These are phyloP conservation scores for Colletotrichum chlorophyti DNA, from an alignment of 2,329 filamentous ascomycete species.

Conservation along the genomic window DNA sequence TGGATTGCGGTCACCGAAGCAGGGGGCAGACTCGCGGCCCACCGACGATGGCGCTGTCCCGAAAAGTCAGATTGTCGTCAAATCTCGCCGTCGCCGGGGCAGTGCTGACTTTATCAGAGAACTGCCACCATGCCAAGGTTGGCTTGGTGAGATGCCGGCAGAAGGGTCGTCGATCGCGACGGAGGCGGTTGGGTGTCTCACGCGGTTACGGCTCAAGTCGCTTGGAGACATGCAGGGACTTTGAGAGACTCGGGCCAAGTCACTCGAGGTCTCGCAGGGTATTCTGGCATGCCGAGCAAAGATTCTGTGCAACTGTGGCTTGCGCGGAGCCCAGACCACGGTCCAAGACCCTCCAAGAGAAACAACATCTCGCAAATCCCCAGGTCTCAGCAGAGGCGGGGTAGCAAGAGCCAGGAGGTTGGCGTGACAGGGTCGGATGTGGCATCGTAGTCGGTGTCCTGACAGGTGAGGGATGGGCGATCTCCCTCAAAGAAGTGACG, in stretches of 20 bases:
- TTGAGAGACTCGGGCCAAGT: conserved; percentile 6
- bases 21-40: not conserved
- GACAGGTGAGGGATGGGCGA: conserved; percentile 1
- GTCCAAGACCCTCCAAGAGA: not conserved
- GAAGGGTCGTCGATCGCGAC: not conserved
- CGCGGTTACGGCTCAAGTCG: too few species aligned
- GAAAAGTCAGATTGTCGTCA: not conserved
- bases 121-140: conserved; percentile 3
- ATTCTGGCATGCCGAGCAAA: not conserved
- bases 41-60: not conserved
- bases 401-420: not conserved
- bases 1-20: too few species aligned
- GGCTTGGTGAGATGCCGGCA: not conserved
- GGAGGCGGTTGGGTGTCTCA: too few species aligned
- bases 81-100: not conserved
- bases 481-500: conserved; percentile 1
- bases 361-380: not conserved
- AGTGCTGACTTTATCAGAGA: not conserved
- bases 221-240: conserved; percentile 8
- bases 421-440: conserved; percentile 6
- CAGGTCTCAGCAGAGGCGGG: not conserved
- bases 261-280: conserved; percentile 8
- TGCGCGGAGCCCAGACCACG: not conserved
- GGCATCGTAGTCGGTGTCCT: not conserved
- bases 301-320: conserved; percentile 11